Percentiles rank a stretch among this genome's conserved stretches.
These are phyloP conservation scores for Penicillium olsonii DNA, from an alignment of 2,329 filamentous ascomycete genomes.

Conservation along the genomic window DNA sequence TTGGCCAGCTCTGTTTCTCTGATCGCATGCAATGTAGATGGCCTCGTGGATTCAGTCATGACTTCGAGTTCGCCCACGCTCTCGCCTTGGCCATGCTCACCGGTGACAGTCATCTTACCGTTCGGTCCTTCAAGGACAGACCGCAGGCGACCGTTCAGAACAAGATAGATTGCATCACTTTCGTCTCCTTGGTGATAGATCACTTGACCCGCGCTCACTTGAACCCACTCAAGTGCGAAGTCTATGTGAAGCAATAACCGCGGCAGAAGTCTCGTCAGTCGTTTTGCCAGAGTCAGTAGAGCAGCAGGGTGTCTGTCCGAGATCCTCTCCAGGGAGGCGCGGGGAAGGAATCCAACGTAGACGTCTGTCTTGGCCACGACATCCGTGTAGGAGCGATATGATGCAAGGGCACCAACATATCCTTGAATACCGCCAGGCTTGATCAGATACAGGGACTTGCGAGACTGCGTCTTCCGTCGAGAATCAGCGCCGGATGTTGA, in stretches of 20 bases:
- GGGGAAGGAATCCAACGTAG: slow-evolving; percentile 91
- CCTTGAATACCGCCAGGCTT: slow-evolving; percentile 94
- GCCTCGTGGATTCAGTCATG: slow-evolving; percentile 87
- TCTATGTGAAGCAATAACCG: slow-evolving; percentile 93
- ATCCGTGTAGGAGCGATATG: slow-evolving; percentile 93
- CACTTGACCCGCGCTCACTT: slow-evolving; percentile 91
- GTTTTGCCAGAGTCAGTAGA: slow-evolving; percentile 91
- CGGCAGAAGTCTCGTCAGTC: slow-evolving; percentile 84
- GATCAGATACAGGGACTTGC: slow-evolving; percentile 80
- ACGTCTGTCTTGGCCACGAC: slow-evolving; percentile 98
- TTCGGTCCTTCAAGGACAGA: slow-evolving; percentile 79
- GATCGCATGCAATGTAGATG: slow-evolving; percentile 91
- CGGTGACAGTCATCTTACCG: slow-evolving; percentile 80
- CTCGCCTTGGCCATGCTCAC: slow-evolving; percentile 94
- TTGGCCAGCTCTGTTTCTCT: slow-evolving; percentile 95
- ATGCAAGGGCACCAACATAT: slow-evolving; percentile 91
- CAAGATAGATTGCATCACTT: slow-evolving; percentile 97
- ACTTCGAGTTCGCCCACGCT: slow-evolving; percentile 97
- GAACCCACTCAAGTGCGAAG: slow-evolving; percentile 97
- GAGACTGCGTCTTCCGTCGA: slow-evolving; percentile 47
- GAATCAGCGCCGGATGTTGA: slow-evolving; percentile 30
- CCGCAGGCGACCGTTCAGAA: slow-evolving; percentile 87
- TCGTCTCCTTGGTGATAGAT: slow-evolving; percentile 93
- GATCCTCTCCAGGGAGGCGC: slow-evolving; percentile 82
- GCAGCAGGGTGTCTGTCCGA: slow-evolving; percentile 92